A percentile compares a stretch with the other conserved stretches of the same genome.
These are phyloP conservation scores for Teratosphaeria viscida DNA, from an alignment of 2,329 filamentous ascomycete species.

Conservation along the genomic window DNA sequence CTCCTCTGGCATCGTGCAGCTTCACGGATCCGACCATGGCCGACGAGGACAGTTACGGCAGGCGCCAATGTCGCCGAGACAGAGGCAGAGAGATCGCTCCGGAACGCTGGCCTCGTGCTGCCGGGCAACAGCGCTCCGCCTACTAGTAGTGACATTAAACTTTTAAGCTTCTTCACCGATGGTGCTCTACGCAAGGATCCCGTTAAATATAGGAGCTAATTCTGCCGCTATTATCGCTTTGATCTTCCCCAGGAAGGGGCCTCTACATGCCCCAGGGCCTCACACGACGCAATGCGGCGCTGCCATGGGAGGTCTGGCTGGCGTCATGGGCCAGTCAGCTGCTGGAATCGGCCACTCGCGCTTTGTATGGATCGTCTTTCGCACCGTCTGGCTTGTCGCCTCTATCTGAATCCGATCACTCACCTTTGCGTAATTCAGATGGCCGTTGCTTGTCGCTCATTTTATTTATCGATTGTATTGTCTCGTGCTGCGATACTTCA, in stretches of 20 bases:
- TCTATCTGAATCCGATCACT: constrained; percentile 3
- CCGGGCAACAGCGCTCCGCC: not conserved
- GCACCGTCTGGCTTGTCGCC: constrained; percentile 9
- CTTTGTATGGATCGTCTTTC: constrained; percentile 8
- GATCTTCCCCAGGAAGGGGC: constrained; percentile 8
- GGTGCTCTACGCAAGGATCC: constrained; percentile 6
- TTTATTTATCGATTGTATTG: constrained; percentile 6
- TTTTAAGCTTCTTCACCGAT: constrained; percentile 11
- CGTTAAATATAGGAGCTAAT: constrained; percentile 14
- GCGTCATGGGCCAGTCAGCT: constrained; percentile 22
- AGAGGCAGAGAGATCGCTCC: not conserved
- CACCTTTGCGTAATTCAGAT: constrained; percentile 9
- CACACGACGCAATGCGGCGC: constrained; percentile 24
- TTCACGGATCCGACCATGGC: constrained; percentile 1
- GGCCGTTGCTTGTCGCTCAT: constrained; percentile 8
- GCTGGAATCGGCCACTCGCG: constrained; percentile 9
- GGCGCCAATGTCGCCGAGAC: not conserved
- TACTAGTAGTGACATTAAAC: constrained; percentile 9
- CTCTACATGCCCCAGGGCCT: constrained; percentile 11
- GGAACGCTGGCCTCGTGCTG: not conserved
- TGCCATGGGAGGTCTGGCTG: constrained; percentile 20
- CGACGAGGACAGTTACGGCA: not conserved
- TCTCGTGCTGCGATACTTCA: constrained; percentile 7
- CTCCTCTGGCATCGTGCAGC: constrained; percentile 2
- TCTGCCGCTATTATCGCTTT: constrained; percentile 13